phyloP scores from a whole-genome alignment of 352 stramenopile genomes.

The Phytophthora gonapodyides region DNA sequence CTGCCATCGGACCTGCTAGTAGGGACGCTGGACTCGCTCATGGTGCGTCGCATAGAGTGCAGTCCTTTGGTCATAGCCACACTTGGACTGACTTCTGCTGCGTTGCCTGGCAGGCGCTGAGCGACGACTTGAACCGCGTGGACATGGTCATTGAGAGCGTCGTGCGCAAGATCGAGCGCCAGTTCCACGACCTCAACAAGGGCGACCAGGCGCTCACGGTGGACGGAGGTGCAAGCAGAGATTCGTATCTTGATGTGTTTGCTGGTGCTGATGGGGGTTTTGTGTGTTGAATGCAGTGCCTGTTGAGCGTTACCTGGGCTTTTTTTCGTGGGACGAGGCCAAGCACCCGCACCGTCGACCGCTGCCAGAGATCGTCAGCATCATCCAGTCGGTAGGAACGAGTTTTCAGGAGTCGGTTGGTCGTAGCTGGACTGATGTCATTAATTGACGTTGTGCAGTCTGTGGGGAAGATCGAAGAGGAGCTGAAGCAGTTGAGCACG shows the following conservation, averaged over 20 bases:
- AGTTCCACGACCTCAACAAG: conserved; percentile 95
- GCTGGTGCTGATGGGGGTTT: not conserved
- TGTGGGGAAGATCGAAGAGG: conserved; percentile 96
- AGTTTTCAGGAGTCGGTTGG: not conserved
- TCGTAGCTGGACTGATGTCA: not conserved
- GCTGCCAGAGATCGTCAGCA: conserved; percentile 95
- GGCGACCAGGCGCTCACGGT: conserved; percentile 84
- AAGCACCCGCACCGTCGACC: conserved; percentile 97
- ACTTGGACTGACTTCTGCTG: conserved; percentile 3
- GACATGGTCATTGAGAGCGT: conserved; percentile 95
- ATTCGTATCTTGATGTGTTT: not conserved
- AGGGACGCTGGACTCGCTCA: conserved; percentile 97
- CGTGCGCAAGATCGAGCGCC: conserved; percentile 97
- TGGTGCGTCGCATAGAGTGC: conserved; percentile 59
- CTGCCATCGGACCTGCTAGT: conserved; percentile 95
- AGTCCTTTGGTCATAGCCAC: too few species aligned
- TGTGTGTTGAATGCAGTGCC: conserved; percentile 61
- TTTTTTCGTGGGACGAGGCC: conserved; percentile 98
- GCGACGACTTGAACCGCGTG: conserved; percentile 96
- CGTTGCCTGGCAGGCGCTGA: conserved; percentile 54
- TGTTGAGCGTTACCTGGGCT: conserved; percentile 94
- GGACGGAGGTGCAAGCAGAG: conserved; percentile 58
- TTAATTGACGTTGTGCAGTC: conserved; percentile 46
- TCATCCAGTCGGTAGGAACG: conserved; percentile 89
- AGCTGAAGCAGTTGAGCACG: conserved; percentile 94